Evolutionary conservation across 1,284 basidiomycete species (phyloP), one percentile per base, ranked within the genome.

Genomic region (Marasmius sp.): DNA sequence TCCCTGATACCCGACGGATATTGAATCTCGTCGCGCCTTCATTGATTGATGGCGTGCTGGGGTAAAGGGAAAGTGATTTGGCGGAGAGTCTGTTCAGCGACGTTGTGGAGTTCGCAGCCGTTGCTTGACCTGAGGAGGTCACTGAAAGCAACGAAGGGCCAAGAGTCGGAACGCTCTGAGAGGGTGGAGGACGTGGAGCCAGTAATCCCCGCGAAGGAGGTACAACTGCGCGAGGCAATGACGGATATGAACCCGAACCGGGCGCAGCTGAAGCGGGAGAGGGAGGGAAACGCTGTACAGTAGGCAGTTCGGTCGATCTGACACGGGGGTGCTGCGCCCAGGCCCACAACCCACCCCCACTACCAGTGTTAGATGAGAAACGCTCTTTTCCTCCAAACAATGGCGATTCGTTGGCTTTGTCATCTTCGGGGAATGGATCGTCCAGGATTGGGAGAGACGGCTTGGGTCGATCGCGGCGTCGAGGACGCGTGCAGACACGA

Each of bases 361-460:
- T 67, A 12, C 77, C 78, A 63, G 79, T 75, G 33, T 78, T 74
- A 18, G 78, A 74, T 1, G 89, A 90, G 45, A 81, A 74, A 33
- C 83, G 75, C 69, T 91, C 89, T 67, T 86, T 85, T 2, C 90
- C 89, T 16, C 89, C 90, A 69, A 92, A 92, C 45, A 91, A 74
- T 16, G 87, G 87, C 1, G 90, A 91, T 36, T 87, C 86, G 53
- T 86, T 82, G n/a, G 69, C 63, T 47, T 80, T 76, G 58, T 80
- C 77, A 45, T 81, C 75, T 36, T 82, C 81, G 6, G 75, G 67
- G 61, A 80, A 82, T 49, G 75, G 74, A 14, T 80, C 80, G 57
- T 89, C 83, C 16, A 88, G 76, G 54, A 90, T 88, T 0, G 89
- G 90, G n/a, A 87, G 76, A 38, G 90, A 92, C 7, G 88, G 89